Base-by-base conservation (phyloP, 441 rosid genomes). In the Corymbia calophylla region DNA sequence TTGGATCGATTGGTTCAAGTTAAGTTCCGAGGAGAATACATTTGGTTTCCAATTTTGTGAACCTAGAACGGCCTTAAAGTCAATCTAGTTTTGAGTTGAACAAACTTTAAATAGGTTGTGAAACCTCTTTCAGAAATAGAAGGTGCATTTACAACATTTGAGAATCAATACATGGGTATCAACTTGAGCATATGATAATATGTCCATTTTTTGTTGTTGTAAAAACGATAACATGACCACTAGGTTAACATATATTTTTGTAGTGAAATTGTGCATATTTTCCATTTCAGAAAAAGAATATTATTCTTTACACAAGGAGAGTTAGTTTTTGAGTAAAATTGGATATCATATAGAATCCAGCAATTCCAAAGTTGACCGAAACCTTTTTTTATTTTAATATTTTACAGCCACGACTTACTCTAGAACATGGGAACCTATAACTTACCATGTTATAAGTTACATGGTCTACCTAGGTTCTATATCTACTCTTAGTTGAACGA, bases 61-160 rank as follows among this genome's bases (percentile, higher is more conserved):
- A 35, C 48, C 81, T 35, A 5, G 44, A 39, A 39, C 44, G 44
- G 44, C 44, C 44, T 39, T 39, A 39, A 39, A 39, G 44, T 39
- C 44, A 39, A 39, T 39, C 6, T 39, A 39, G 44, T 39, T 39
- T 5, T 39, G 44, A 39, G 44, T 77, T 77, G 48, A 35, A 70
- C 1, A 0, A 16, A 19, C 0, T 35, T 48, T 19, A 5, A 35
- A 70, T 5, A 5, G 4, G 13, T 19, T 19, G 44, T 23, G n/a
- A 77, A 44, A 51, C 1, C 1, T 77, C 51, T 77, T 77, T 44
- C 6, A 23, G n/a, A 77, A 44, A 77, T 77, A 12, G 9, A 77
- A 13, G 18, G 14, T 77, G 84, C 51, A 77, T 77, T 77, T 13
- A 35, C 84, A 23, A 23, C 51, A 9, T 23, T 77, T 25, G n/a